Evolutionary conservation across 106 monocot genomes (phyloP), one percentile per base, ranked within the genome.

Genomic region (Narthecium ossifragum): DNA sequence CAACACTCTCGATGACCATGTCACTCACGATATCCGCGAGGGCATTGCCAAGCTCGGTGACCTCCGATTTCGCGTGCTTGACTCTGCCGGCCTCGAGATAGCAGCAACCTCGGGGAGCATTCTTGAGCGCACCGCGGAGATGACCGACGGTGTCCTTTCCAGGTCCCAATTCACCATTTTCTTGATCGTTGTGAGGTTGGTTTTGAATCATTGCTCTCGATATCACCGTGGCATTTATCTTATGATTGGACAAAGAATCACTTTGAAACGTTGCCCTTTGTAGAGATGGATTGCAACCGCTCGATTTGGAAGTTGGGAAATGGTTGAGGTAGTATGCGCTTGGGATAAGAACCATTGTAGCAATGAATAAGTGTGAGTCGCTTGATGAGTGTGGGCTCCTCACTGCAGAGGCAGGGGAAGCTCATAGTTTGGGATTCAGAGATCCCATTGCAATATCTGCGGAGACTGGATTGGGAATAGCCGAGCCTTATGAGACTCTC

Each of bases 401-500:
- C 46, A 62, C 69, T 59, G 68, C 81, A 18, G 91, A 70, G 36
- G 73, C 77, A 31, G 98, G 86, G 8, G 87, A 99, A 71, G 98
- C 88, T 12, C 69, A 99, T 58, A 57, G 57, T 46, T 70, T 99
- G 40, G 98, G 98, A 0, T 99, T 99, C 73, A 91, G 98, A 47
- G 98, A 99, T 66, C 91, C 98, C 5, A 76, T 99, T 77, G 91
- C 91, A 18, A 99, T 99, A 66, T 99, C 91, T 21, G 91, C 98
- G 27, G 98, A 99, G 75, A 99, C 88, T 57, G 98, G 98, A 0
- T 49, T 92, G 30, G 98, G 98, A 25, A 92, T 91, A 91, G 84
- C 86, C 29, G 98, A 99, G 49, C 91, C 92, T 46, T 88, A 88
- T 74, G 87, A 85, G 79, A 57, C 62, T 24, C 84, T 99, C 22